Evolutionary conservation across 208 protist genomes (phyloP).

Genomic region (Leishmania braziliensis): DNA sequence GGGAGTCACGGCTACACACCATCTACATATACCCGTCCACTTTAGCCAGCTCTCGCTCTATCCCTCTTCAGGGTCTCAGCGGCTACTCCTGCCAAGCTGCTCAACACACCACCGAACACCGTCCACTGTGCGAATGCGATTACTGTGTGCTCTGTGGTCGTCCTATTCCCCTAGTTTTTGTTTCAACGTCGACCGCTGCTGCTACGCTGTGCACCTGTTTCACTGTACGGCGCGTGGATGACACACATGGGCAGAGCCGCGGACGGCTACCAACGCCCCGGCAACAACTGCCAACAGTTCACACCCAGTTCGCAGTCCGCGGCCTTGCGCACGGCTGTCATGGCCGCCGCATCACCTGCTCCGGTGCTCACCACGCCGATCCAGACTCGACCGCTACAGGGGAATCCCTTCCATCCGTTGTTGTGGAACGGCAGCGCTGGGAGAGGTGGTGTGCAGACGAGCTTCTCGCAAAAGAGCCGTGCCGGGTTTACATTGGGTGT

Average conservation of each 20-base stretch:
- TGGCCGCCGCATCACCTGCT: not conserved
- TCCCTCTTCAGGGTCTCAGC: not conserved
- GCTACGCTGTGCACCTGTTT: not conserved
- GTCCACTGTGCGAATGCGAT: not conserved
- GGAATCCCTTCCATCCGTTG: conserved; percentile 28
- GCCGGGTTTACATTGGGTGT: not conserved
- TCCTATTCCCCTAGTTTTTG: not conserved
- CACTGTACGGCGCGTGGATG: conserved; percentile 6
- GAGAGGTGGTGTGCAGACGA: not conserved
- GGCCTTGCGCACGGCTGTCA: not conserved
- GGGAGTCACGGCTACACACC: not conserved
- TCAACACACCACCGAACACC: not conserved
- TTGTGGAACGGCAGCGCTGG: conserved; percentile 26
- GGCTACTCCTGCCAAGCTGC: not conserved
- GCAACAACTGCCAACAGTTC: not conserved
- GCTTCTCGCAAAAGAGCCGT: conserved; percentile 4
- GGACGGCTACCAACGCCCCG: conserved; percentile 2
- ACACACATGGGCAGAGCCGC: not conserved
- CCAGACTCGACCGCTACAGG: conserved; percentile 35
- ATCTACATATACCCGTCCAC: not conserved
- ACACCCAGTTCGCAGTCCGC: not conserved
- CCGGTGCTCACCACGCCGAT: conserved; percentile 23
- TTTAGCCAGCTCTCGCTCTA: too few species aligned
- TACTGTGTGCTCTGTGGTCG: not conserved
- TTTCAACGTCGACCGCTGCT: not conserved